Conservation (phyloP, 139 green algal species). For the Auxenochlorella pyrenoidosa region DNA sequence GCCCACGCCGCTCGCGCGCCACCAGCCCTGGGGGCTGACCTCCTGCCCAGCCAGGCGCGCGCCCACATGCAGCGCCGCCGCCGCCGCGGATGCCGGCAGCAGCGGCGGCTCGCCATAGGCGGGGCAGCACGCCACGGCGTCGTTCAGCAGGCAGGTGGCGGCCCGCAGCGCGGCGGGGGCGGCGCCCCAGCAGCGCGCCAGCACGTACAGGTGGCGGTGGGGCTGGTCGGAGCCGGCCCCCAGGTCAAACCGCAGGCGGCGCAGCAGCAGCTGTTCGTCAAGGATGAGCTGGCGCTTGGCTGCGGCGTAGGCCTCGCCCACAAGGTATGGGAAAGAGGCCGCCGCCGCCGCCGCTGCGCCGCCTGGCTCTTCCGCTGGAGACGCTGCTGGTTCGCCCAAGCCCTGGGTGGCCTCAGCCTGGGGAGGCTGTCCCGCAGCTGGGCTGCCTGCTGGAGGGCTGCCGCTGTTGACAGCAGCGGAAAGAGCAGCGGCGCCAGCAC, state of each 20-base stretch:
- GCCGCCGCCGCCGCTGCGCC: neutral
- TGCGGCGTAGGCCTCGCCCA: conserved; percentile 39
- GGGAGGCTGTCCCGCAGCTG: neutral
- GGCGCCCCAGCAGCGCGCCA: conserved; percentile 6
- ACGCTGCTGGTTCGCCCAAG: neutral
- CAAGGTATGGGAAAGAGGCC: conserved; percentile 3
- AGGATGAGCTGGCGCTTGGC: conserved; percentile 42
- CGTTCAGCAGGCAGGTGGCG: conserved; percentile 39
- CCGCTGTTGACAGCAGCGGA: neutral
- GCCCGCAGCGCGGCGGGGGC: neutral
- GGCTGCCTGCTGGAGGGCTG: neutral
- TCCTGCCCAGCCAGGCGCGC: neutral
- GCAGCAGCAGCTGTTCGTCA: conserved; percentile 51
- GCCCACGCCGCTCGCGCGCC: neutral
- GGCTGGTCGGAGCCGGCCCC: conserved; percentile 29
- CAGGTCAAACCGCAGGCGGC: conserved; percentile 47
- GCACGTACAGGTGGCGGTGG: conserved; percentile 45
- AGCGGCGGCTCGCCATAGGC: neutral
- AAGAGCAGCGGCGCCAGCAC: no score
- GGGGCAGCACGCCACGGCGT: conserved; percentile 20
- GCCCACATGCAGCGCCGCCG: conserved; percentile 35
- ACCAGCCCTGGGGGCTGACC: conserved; percentile 3
- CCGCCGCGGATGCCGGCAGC: conserved; percentile 24
- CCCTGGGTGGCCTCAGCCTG: neutral
- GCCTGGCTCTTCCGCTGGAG: no score